Conservation (phyloP, 1,284 basidiomycete species). For the Flammula alnicola region DNA sequence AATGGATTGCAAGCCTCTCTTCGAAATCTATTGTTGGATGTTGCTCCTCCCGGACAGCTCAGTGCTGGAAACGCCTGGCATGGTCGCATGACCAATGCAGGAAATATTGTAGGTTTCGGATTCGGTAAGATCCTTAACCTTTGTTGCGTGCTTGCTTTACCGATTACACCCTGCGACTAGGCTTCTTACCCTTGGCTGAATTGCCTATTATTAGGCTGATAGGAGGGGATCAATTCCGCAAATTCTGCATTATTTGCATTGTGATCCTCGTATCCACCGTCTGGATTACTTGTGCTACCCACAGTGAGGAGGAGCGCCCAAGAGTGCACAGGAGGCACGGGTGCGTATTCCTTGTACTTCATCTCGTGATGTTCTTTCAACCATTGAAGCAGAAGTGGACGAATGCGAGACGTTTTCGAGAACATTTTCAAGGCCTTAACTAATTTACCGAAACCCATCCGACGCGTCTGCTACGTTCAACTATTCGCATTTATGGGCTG, state of each 20-base stretch:
- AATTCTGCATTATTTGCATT: conserved; percentile 90
- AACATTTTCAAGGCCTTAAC: conserved; percentile 79
- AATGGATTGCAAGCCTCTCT: conserved; percentile 94
- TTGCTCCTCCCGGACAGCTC: conserved; percentile 86
- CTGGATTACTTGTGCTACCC: conserved; percentile 83
- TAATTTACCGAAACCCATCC: conserved; percentile 81
- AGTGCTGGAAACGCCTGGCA: conserved; percentile 98
- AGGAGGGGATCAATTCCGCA: conserved; percentile 95
- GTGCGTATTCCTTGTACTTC: conserved; percentile 32
- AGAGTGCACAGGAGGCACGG: conserved; percentile 43
- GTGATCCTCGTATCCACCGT: conserved; percentile 82
- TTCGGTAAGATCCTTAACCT: conserved; percentile 60
- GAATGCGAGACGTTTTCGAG: conserved; percentile 63
- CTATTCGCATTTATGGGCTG: conserved; percentile 93
- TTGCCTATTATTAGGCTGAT: conserved; percentile 78
- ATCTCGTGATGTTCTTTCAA: conserved; percentile 2
- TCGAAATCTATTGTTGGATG: conserved; percentile 89
- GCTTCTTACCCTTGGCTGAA: conserved; percentile 83
- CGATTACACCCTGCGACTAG: conserved; percentile 38
- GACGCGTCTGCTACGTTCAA: conserved; percentile 90
- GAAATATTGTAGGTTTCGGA: conserved; percentile 91
- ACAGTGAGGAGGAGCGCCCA: conserved; percentile 75
- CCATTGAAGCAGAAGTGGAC: conserved; percentile 38
- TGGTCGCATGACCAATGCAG: conserved; percentile 93
- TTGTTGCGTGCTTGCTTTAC: neutral